Evolutionary conservation across 495 filamentous ascomycete species (phyloP), one percentile per base, ranked within the genome.

Genomic region (Gamarada debralockiae): DNA sequence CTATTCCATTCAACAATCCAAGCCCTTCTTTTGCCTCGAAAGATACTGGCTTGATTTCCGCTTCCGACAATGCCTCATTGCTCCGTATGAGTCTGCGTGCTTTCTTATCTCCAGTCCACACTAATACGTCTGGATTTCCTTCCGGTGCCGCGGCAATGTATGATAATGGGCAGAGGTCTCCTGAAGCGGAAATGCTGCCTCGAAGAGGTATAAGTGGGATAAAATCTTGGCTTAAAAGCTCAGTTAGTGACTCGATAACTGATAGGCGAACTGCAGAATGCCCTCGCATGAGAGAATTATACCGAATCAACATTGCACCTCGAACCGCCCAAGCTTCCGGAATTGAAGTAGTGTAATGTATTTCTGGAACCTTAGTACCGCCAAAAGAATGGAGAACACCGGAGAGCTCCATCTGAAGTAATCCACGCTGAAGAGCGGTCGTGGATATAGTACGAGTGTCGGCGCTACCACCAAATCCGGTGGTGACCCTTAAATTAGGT

Each of bases 381-480:
- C n/a, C 60, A 8, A 43, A 59, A 12, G 73, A 58, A 4, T 83
- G 60, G 15, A 85, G 69, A 17, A 79, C 82, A n/a, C 64, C 65
- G 42, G 81, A 74, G 4, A 76, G 76, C 61, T 84, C 81, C n/a
- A 82, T 63, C 20, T 38, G 38, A 20, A 53, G 14, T 13, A 83
- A 59, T 0, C 75, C 70, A 23, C 65, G 68, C 55, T 86, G 83
- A 13, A 87, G 67, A 5, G 57, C 62, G 27, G 69, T 65, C 17
- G 71, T 55, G 14, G 76, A 42, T 62, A 78, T 54, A 10, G 70
- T 75, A 1, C 82, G 72, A 0, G 73, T 74, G 50, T 83, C 79
- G 17, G 83, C 83, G 51, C 78, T 84, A 21, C 82, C 83, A n/a
- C 83, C 83, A 38, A 85, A 84, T 21, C 83, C 83, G 3, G 83